A percentile compares a stretch with the other conserved stretches of the same genome.
Conservation (phyloP, 192 early-diverging fungal genomes). For the Haplosporangium gracile region DNA sequence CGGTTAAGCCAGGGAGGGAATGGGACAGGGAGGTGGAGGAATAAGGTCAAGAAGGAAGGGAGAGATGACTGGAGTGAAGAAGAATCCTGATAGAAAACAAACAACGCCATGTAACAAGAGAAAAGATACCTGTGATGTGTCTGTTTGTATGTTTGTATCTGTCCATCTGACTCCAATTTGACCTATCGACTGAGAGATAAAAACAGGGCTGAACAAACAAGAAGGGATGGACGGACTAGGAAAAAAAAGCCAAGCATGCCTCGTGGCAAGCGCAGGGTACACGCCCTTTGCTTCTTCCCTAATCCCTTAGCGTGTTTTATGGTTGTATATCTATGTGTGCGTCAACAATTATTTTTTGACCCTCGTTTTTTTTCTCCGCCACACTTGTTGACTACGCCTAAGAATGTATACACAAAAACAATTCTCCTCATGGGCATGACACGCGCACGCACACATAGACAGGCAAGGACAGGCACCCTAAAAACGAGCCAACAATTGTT, state of each 20-base stretch:
- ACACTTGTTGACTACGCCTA: not conserved
- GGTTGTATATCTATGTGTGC: not conserved
- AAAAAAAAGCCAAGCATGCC: not conserved
- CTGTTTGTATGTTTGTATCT: not conserved
- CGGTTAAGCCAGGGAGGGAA: no score
- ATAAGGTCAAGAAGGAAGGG: not conserved
- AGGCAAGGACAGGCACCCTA: not conserved
- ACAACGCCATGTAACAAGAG: not conserved
- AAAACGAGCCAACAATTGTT: no score
- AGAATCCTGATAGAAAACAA: not conserved
- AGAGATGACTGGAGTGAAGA: not conserved
- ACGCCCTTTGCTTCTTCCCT: not conserved
- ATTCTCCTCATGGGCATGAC: not conserved
- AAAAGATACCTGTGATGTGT: not conserved
- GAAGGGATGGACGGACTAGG: not conserved
- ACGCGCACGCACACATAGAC: not conserved
- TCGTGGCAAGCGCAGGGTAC: slow-evolving; percentile 6
- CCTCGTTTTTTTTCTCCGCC: slow-evolving; percentile 7
- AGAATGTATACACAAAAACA: not conserved
- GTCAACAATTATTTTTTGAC: not conserved
- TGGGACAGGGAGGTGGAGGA: not conserved
- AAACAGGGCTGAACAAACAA: not conserved
- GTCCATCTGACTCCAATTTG: slow-evolving; percentile 3
- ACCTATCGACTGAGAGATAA: not conserved
- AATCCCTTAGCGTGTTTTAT: not conserved